A percentile compares a stretch with the other conserved stretches of the same genome.
Evolutionary conservation across 768 basidiomycete genomes (phyloP).

Genomic region (Pleurotus tuber-regium): DNA sequence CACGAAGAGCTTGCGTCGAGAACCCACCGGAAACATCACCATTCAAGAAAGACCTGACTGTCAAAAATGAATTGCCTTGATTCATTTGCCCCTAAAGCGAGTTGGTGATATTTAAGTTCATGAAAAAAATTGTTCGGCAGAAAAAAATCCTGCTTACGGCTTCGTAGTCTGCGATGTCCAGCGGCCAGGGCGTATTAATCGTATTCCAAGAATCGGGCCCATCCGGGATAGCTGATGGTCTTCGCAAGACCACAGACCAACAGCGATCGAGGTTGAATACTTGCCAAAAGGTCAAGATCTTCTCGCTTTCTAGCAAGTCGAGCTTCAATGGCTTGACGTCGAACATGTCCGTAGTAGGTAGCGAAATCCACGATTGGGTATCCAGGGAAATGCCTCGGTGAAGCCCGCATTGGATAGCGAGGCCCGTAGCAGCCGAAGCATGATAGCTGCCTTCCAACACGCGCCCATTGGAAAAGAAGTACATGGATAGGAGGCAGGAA

Average conservation of each 20-base stretch:
- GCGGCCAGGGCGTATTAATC: conserved; percentile 77
- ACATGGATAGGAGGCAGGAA: conserved; percentile 71
- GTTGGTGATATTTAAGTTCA: conserved; percentile 11
- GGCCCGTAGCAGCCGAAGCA: conserved; percentile 67
- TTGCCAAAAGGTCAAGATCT: conserved; percentile 80
- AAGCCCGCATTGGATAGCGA: conserved; percentile 73
- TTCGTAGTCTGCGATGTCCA: conserved; percentile 70
- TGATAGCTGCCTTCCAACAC: conserved; percentile 79
- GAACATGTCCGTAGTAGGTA: conserved; percentile 32
- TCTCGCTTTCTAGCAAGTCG: conserved; percentile 63
- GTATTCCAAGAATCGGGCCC: conserved; percentile 52
- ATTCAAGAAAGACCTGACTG: conserved; percentile 60
- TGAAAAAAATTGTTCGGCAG: too few species aligned
- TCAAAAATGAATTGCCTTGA: conserved; percentile 49
- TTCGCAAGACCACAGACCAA: conserved; percentile 74
- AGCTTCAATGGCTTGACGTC: conserved; percentile 59
- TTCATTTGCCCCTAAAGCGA: conserved; percentile 48
- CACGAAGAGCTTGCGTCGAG: conserved; percentile 62
- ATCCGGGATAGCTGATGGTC: conserved; percentile 66
- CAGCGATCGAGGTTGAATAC: conserved; percentile 79
- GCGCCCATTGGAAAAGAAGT: conserved; percentile 76
- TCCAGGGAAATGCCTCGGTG: conserved; percentile 41
- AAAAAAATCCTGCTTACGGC: conserved; percentile 41
- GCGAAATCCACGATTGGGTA: conserved; percentile 27
- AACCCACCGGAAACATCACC: conserved; percentile 49